phyloP scores from a whole-genome alignment of 108 stramenopile genomes.

The Nannochloropsis oceanica region DNA sequence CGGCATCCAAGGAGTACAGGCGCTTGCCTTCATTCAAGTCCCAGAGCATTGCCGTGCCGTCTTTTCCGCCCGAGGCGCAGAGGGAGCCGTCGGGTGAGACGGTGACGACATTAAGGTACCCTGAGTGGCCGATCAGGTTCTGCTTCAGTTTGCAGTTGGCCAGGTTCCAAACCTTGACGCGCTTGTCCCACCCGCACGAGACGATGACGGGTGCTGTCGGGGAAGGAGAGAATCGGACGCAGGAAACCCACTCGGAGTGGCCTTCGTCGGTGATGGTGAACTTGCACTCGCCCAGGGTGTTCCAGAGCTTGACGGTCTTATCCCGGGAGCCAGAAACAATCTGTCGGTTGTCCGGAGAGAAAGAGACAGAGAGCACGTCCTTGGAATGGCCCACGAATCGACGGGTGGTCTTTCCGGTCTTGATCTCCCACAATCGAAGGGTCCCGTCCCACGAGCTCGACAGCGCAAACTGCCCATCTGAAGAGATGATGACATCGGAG shows the following conservation, averaged over 20 bases:
- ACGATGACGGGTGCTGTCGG: constrained; percentile 87
- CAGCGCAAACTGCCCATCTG: constrained; percentile 91
- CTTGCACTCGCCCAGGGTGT: constrained; percentile 97
- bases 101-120: constrained; percentile 99
- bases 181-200: constrained; percentile 95
- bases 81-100: constrained; percentile 97
- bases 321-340: constrained; percentile 96
- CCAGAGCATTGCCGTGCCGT: constrained; percentile 99
- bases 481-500: constrained; percentile 84
- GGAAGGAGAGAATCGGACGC: constrained; percentile 94
- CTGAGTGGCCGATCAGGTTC: constrained; percentile 95
- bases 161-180: constrained; percentile 98
- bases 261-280: constrained; percentile 77
- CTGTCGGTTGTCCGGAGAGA: constrained; percentile 87
- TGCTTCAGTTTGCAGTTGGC: constrained; percentile 97
- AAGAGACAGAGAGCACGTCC: constrained; percentile 95
- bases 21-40: constrained; percentile 99
- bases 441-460: constrained; percentile 95
- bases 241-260: constrained; percentile 99
- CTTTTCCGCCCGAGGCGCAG: constrained; percentile 98
- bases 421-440: constrained; percentile 96
- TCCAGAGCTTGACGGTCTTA: constrained; percentile 97
- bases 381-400: constrained; percentile 97
- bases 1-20: constrained; percentile 94
- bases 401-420: constrained; percentile 85